A percentile compares a stretch with the other conserved stretches of the same genome.
These are phyloP conservation scores for Globisporangium yorkense DNA, from an alignment of 352 stramenopile species.

Conservation along the genomic window DNA sequence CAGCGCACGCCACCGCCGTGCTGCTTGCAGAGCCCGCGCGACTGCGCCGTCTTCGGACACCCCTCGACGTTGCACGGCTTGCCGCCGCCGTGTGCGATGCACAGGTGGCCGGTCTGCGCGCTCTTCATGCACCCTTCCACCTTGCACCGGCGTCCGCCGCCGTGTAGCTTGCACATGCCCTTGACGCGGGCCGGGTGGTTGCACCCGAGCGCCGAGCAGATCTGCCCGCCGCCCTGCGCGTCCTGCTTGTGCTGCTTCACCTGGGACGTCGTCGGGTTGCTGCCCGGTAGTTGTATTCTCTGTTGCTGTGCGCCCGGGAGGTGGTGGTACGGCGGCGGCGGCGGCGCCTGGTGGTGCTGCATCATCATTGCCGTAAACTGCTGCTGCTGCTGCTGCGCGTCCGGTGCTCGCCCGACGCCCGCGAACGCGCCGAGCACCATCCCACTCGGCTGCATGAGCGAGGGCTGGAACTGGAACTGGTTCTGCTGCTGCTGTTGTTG, in stretches of 20 bases:
- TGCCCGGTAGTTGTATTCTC: conserved; percentile 22
- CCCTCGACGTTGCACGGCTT: conserved; percentile 83
- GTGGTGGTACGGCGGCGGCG: conserved; percentile 17
- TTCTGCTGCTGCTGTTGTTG: conserved; percentile 52
- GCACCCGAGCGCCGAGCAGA: conserved; percentile 73
- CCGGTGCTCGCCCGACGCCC: conserved; percentile 8
- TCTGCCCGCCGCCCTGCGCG: conserved; percentile 36
- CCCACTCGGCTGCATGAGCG: conserved; percentile 36
- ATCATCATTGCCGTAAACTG: conserved; percentile 61
- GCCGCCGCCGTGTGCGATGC: conserved; percentile 78
- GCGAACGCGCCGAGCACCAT: conserved; percentile 40
- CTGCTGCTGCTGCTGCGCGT: conserved; percentile 30
- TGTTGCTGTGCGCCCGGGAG: conserved; percentile 25
- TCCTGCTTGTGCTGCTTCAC: conserved; percentile 56
- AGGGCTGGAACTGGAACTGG: conserved; percentile 51
- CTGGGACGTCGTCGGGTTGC: conserved; percentile 37
- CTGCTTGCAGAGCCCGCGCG: conserved; percentile 78
- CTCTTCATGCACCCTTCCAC: conserved; percentile 87
- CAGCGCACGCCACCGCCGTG: conserved; percentile 80
- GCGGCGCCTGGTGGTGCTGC: conserved; percentile 39
- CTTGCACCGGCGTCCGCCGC: conserved; percentile 74
- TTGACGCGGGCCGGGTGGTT: conserved; percentile 75
- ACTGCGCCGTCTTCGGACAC: conserved; percentile 83
- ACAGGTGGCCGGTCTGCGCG: conserved; percentile 78
- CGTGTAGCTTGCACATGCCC: conserved; percentile 85